phyloP scores from a whole-genome alignment of 176 grass and related monocot genomes.

The Oryza glumipatula region DNA sequence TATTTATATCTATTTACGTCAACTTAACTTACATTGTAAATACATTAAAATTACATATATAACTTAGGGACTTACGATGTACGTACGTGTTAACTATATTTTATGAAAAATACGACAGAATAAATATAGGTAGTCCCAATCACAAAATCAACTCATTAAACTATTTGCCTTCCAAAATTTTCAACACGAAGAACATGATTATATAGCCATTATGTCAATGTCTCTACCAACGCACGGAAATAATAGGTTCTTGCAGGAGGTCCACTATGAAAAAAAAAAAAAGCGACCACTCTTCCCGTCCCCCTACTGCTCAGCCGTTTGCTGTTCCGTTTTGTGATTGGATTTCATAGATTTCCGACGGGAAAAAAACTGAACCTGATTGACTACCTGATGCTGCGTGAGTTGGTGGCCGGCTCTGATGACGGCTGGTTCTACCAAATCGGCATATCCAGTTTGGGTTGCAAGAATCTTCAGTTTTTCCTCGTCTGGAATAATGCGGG shows the following conservation, averaged over 20 bases:
- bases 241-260: background rate
- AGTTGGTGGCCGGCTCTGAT: background rate
- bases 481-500: background rate
- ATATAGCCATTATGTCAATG: background rate
- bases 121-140: too few relatives aligned
- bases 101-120: too few relatives aligned
- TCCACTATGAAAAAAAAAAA: background rate
- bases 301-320: background rate
- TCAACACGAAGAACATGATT: background rate
- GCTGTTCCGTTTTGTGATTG: background rate
- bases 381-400: too few relatives aligned
- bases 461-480: background rate
- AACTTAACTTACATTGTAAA: too few relatives aligned
- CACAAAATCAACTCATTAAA: background rate
- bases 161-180: background rate
- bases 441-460: slow-evolving; percentile 10
- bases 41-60: too few relatives aligned
- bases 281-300: background rate
- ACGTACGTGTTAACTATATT: too few relatives aligned
- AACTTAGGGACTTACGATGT: too few relatives aligned
- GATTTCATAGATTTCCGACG: background rate
- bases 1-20: too few relatives aligned
- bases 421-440: background rate
- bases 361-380: background rate
- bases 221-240: background rate